Conservation (phyloP, 257 asterid genomes). For the Jacaranda copaia region DNA sequence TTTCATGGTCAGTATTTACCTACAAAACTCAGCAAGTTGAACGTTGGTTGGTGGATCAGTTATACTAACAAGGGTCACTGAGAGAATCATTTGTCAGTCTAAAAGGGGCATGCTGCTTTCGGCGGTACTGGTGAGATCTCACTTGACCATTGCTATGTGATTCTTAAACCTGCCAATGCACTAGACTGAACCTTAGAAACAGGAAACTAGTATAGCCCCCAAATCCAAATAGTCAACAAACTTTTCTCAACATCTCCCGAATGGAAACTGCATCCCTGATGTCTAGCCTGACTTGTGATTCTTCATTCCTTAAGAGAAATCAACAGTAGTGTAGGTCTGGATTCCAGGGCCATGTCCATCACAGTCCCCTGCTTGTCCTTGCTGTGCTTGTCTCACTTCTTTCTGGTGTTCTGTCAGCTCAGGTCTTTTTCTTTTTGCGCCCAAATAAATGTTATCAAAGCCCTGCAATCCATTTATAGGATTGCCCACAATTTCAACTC, state of each 20-base stretch:
- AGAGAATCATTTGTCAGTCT: too few relatives aligned
- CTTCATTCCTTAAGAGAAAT: slow-evolving; percentile 82
- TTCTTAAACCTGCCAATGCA: not conserved
- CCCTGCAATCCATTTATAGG: slow-evolving; percentile 31
- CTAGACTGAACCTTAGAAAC: not conserved
- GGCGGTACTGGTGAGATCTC: too few relatives aligned
- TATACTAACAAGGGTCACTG: too few relatives aligned
- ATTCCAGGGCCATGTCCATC: slow-evolving; percentile 81
- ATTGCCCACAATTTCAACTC: slow-evolving; percentile 60
- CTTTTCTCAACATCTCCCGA: slow-evolving; percentile 48
- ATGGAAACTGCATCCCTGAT: slow-evolving; percentile 53
- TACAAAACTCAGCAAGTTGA: too few relatives aligned
- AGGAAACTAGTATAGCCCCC: not conserved
- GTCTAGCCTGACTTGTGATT: slow-evolving; percentile 75
- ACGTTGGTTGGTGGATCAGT: too few relatives aligned
- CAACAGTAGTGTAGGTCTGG: slow-evolving; percentile 68
- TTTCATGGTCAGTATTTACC: too few relatives aligned
- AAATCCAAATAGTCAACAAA: not conserved
- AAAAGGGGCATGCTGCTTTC: too few relatives aligned
- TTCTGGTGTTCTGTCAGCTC: slow-evolving; percentile 83
- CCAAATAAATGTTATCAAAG: slow-evolving; percentile 22
- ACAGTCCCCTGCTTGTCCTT: slow-evolving; percentile 71
- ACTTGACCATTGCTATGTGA: not conserved
- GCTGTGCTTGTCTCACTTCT: slow-evolving; percentile 85
- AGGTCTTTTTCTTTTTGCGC: slow-evolving; percentile 54